A percentile compares a stretch with the other conserved stretches of the same genome.
Evolutionary conservation across 1,139 yeast genomes (phyloP).

Genomic region (Yamadazyma oceani): DNA sequence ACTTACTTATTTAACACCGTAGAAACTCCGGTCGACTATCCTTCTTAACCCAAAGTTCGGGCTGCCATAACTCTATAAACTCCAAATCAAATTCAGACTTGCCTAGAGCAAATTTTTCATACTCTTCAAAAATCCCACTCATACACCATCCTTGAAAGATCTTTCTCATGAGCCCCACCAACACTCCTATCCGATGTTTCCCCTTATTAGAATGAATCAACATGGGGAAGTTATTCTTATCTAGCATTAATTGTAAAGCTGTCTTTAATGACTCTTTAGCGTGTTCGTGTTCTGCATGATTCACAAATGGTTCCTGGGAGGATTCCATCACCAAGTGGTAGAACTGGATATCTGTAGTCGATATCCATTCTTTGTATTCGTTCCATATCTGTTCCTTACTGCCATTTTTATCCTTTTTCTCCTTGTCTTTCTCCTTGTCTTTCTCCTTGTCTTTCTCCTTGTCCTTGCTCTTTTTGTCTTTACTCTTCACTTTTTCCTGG

Average conservation of each 20-base stretch:
- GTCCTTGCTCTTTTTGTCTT: conserved; percentile 26
- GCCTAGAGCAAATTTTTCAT: conserved; percentile 88
- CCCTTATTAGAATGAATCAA: conserved; percentile 93
- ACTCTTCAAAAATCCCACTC: conserved; percentile 91
- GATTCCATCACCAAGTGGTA: conserved; percentile 65
- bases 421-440: conserved; percentile 15
- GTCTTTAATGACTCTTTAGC: conserved; percentile 51
- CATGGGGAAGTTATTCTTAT: conserved; percentile 78
- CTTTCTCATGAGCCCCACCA: conserved; percentile 85
- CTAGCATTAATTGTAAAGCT: conserved; percentile 65
- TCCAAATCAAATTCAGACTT: conserved; percentile 91
- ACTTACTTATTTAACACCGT: conserved; percentile 14
- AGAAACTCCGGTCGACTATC: conserved; percentile 38
- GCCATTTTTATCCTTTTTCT: conserved; percentile 28
- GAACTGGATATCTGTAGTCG: conserved; percentile 54
- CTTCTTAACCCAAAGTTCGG: conserved; percentile 37
- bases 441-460: conserved; percentile 37
- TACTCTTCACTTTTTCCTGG: conserved; percentile 23
- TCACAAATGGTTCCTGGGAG: conserved; percentile 73
- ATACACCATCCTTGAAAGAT: conserved; percentile 89
- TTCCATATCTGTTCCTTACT: conserved; percentile 40
- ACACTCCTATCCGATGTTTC: conserved; percentile 88
- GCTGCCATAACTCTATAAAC: conserved; percentile 50
- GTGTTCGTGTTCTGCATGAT: conserved; percentile 41
- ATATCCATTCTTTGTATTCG: conserved; percentile 65